phyloP scores from a whole-genome alignment of 2,329 filamentous ascomycete species.

The Metarhizium anisopliae region DNA sequence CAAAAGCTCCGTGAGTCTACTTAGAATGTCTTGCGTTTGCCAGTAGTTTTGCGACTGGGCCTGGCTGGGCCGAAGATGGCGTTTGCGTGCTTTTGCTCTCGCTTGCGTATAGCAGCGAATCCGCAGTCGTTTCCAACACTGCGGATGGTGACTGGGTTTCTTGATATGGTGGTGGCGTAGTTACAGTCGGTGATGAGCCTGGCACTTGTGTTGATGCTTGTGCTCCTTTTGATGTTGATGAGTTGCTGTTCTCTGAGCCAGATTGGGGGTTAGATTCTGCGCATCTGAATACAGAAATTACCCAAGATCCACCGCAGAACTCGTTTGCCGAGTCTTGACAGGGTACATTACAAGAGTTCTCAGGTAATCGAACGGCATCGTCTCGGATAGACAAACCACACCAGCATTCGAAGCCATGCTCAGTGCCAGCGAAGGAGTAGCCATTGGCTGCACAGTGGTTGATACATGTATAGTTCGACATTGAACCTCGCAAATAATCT shows the following conservation, averaged over 20 bases:
- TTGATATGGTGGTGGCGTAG: not conserved
- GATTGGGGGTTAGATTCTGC: not conserved
- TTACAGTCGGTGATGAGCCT: not conserved
- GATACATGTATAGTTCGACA: slow-evolving; percentile 42
- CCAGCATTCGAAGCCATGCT: slow-evolving; percentile 43
- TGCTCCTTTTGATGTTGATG: not conserved
- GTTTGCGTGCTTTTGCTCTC: not conserved
- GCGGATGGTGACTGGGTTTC: not conserved
- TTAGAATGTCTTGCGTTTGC: slow-evolving; percentile 2
- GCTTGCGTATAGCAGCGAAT: not conserved
- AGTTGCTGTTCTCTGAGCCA: not conserved
- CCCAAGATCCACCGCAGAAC: slow-evolving; percentile 18
- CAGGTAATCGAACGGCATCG: slow-evolving; percentile 15
- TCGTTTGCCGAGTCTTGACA: slow-evolving; percentile 11
- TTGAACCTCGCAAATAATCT: slow-evolving; percentile 21
- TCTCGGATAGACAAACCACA: slow-evolving; percentile 27
- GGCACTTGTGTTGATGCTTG: not conserved
- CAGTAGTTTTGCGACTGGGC: slow-evolving; percentile 4
- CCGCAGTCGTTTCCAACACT: not conserved
- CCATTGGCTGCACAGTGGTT: slow-evolving; percentile 33
- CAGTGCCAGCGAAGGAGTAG: slow-evolving; percentile 37
- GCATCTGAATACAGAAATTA: slow-evolving; percentile 13
- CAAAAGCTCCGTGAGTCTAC: not conserved
- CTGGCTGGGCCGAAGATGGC: not conserved
- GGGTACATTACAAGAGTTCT: slow-evolving; percentile 13